Conservation (phyloP, 805 yeast species). For the Kodamaea jinghongensis region DNA sequence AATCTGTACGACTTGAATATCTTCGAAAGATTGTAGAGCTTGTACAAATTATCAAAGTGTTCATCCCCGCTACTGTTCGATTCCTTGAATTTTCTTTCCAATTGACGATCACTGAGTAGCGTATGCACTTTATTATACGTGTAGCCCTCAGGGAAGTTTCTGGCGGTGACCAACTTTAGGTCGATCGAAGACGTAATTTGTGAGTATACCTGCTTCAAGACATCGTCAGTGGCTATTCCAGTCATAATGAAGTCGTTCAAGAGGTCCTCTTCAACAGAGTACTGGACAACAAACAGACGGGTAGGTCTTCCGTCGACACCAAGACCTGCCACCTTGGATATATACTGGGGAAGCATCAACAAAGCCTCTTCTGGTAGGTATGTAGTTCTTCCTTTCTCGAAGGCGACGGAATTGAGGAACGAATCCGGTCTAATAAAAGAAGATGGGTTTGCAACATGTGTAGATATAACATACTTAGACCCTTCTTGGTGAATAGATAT, state of each 20-base stretch:
- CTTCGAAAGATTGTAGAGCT: conserved; percentile 25
- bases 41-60: conserved; percentile 26
- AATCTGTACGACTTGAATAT: conserved; percentile 24
- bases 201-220: conserved; percentile 12
- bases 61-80: conserved; percentile 10
- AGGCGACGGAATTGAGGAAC: conserved; percentile 53
- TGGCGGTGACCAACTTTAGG: conserved; percentile 24
- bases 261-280: conserved; percentile 16
- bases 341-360: conserved; percentile 67
- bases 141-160: conserved; percentile 35
- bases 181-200: conserved; percentile 17
- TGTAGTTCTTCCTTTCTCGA: conserved; percentile 58
- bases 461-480: conserved; percentile 44
- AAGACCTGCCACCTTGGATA: conserved; percentile 52
- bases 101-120: conserved; percentile 34
- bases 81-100: not conserved
- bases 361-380: conserved; percentile 67
- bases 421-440: conserved; percentile 51
- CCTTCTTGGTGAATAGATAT: conserved; percentile 51
- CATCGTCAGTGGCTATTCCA: not conserved
- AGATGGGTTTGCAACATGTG: conserved; percentile 88
- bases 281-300: conserved; percentile 43
- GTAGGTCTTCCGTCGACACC: conserved; percentile 42
- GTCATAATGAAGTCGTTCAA: conserved; percentile 15
- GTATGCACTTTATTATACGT: conserved; percentile 66